phyloP scores from a whole-genome alignment of 2,329 filamentous ascomycete genomes.

The Curvularia eragrostidis region DNA sequence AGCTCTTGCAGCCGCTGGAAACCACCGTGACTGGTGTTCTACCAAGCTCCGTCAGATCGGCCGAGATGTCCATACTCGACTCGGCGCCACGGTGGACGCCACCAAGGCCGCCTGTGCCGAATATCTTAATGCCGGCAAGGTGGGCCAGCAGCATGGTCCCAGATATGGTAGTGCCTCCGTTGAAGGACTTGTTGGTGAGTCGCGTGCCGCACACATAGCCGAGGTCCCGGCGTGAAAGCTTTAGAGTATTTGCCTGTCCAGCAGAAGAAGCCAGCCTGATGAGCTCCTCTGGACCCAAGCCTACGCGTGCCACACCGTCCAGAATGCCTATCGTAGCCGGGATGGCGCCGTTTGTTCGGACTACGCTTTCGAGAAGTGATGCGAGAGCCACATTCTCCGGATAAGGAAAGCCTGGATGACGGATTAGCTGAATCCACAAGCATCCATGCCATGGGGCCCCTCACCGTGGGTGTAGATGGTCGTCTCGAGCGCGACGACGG shows the following conservation, averaged over 20 bases:
- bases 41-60: slow-evolving; percentile 92
- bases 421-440: slow-evolving; percentile 13
- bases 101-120: slow-evolving; percentile 92
- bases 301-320: slow-evolving; percentile 81
- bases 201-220: slow-evolving; percentile 80
- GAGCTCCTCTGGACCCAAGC: slow-evolving; percentile 75
- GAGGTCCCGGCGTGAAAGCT: slow-evolving; percentile 87
- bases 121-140: slow-evolving; percentile 86
- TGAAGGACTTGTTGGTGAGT: slow-evolving; percentile 69
- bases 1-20: slow-evolving; percentile 92
- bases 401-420: slow-evolving; percentile 67
- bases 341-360: slow-evolving; percentile 76
- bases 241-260: slow-evolving; percentile 71
- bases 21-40: slow-evolving; percentile 88
- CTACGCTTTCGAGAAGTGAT: slow-evolving; percentile 78
- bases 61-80: slow-evolving; percentile 88
- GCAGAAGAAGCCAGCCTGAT: slow-evolving; percentile 70
- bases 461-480: slow-evolving; percentile 95
- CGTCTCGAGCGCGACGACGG: slow-evolving; percentile 90
- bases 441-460: neutral
- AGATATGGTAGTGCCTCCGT: slow-evolving; percentile 92
- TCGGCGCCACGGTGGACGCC: slow-evolving; percentile 92
- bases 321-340: slow-evolving; percentile 92
- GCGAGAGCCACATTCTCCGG: slow-evolving; percentile 78
- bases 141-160: slow-evolving; percentile 91